Evolutionary conservation across 208 protist genomes (phyloP), one percentile per base, ranked within the genome.

Genomic region (Leishmania aethiopica): DNA sequence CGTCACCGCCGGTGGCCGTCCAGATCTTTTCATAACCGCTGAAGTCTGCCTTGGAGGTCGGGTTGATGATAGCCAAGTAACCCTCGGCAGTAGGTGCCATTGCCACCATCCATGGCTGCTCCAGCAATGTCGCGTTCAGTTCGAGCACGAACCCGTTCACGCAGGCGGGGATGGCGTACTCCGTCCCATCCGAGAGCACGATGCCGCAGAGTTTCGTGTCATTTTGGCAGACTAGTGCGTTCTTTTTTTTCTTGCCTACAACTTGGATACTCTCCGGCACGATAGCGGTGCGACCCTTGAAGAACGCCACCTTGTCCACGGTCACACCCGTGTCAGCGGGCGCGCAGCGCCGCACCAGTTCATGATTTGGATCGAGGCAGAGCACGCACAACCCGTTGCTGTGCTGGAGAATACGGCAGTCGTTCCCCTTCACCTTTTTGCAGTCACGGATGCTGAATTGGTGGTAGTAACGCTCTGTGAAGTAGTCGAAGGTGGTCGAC

Each of bases 371-470:
- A 81, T 97, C 95, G 28, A 97, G 74, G 77, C 91, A 95, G 25
- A 97, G 67, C 25, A 97, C 87, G 69, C 86, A 93, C 35, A 97
- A 32, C 28, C 95, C 93, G 85, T 97, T 97, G 86, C 92, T 96
- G 84, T 97, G 95, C 72, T 95, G 90, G 78, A 97, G 77, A 40
- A 97, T 59, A 4, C 95, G 89, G 76, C 86, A 89, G 80, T 96
- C 90, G 81, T 97, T 95, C 13, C 88, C 89, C 35, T 82, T 77
- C 11, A 91, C 86, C 15, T 83, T 84, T 81, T 96, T 96, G 79
- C 89, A 91, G 81, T 95, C 84, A 49, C 84, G 77, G 32, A 97
- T 80, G 55, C 91, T 64, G 74, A 93, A 97, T 45, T 96, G 92
- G 67, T 94, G 84, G 77, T 90, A 97, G 79, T 97, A 96, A 28